phyloP scores from a whole-genome alignment of 306 rosid genomes.

The Cucurbita moschata region DNA sequence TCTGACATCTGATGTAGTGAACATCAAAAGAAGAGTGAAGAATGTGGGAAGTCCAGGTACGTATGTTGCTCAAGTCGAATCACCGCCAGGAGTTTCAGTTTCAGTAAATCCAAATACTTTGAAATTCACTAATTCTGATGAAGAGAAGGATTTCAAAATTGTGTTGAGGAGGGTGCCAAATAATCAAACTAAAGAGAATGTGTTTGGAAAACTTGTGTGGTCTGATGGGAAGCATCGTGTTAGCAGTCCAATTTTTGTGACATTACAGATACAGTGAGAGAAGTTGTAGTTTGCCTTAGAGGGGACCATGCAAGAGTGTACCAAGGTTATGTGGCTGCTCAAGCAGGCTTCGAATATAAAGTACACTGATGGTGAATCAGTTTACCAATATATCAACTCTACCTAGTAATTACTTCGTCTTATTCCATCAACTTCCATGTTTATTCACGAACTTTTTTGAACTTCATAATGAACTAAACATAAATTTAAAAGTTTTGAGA shows the following conservation, averaged over 20 bases:
- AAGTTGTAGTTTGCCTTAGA: not conserved
- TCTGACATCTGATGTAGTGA: not conserved
- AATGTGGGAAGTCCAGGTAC: slow-evolving; percentile 29
- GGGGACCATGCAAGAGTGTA: not conserved
- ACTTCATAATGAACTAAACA: no score
- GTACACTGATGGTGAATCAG: not conserved
- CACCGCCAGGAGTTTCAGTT: slow-evolving; percentile 13
- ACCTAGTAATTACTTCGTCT: not conserved
- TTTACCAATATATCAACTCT: not conserved
- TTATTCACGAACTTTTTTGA: no score
- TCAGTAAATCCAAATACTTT: slow-evolving; percentile 16
- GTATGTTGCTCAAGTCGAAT: slow-evolving; percentile 1
- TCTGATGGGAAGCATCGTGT: slow-evolving; percentile 10
- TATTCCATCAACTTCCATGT: not conserved
- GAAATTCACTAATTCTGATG: slow-evolving; percentile 18
- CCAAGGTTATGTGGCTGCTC: not conserved
- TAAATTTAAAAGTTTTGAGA: no score
- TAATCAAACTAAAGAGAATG: no score
- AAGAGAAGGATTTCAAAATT: slow-evolving; percentile 21
- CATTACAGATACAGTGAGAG: not conserved
- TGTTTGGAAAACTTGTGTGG: slow-evolving; percentile 32
- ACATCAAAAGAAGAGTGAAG: slow-evolving; percentile 23
- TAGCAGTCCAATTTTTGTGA: not conserved
- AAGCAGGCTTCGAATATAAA: not conserved
- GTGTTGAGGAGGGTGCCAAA: not conserved